Base-by-base conservation (phyloP, 2,329 filamentous ascomycete genomes). In the Fusarium pseudoanthophilum region DNA sequence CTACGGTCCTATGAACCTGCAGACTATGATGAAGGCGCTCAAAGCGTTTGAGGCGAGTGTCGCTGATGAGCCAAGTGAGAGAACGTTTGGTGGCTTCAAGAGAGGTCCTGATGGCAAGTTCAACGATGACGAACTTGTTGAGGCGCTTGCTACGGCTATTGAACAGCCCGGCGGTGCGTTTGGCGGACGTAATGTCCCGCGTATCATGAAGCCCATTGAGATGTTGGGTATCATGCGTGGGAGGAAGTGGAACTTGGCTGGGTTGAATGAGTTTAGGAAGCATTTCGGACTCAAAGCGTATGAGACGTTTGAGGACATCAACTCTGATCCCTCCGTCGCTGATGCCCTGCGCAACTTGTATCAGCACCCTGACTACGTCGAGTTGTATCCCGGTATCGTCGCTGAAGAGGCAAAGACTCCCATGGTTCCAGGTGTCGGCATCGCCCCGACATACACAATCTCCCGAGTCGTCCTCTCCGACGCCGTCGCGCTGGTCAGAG, bases 221-320 rank as follows among this genome's bases (percentile, higher is more conserved):
- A 92, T 96, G 40, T 85, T 96, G 11, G 93, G 93, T 48, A 96
- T 97, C 64, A 86, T 93, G 53, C 93, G 95, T 69, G 90, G 92
- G 7, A 87, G 94, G 51, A 87, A 88, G 62, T 97, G 94, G 94
- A 92, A 94, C 69, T 83, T 94, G 14, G 92, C 92, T 0, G 91
- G 92, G 0, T 85, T 97, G 69, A 97, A 97, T 78, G 94, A 96
- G 83, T 97, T 96, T 85, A 89, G 94, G 59, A 91, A 92, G 79
- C 93, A 95, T 83, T 95, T 95, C 76, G 90, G 91, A 4, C 85
- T 97, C 11, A 92, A 93, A 82, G 88, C 89, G 1, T 92, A 97
- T 78, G 89, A 91, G 28, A 92, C 86, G 0, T 97, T 97, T 68
- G 92, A 95, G 79, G 93, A 95, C 57, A 95, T 97, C 83, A 96